Percentiles rank a stretch among this genome's conserved stretches.
Evolutionary conservation across 2,329 filamentous ascomycete species (phyloP).

Genomic region (Basipetospora chlamydospora): DNA sequence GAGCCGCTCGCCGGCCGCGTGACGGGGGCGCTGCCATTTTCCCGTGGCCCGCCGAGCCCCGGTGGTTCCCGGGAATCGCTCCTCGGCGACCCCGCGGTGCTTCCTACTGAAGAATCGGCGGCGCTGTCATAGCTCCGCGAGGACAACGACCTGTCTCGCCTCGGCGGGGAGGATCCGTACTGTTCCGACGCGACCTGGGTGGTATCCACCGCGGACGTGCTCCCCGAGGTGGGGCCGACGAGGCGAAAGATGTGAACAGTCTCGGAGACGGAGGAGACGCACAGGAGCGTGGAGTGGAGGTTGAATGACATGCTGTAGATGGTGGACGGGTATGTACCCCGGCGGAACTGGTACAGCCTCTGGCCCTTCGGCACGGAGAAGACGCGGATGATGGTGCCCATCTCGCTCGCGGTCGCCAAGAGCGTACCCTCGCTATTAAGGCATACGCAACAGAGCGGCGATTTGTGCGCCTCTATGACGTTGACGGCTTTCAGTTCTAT

Average conservation of each 20-base stretch:
- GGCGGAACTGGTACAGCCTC: conserved; percentile 90
- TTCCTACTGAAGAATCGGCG: conserved; percentile 32
- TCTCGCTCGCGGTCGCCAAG: conserved; percentile 89
- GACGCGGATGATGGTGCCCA: conserved; percentile 91
- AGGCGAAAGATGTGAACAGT: conserved; percentile 95
- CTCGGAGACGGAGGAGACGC: conserved; percentile 90
- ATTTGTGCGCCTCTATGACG: conserved; percentile 87
- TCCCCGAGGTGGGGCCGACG: conserved; percentile 23
- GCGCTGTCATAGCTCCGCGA: conserved; percentile 40
- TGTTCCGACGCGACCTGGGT: too few relatives aligned
- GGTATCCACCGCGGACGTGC: too few relatives aligned
- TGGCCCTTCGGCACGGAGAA: conserved; percentile 83
- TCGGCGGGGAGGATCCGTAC: conserved; percentile 25
- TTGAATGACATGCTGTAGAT: conserved; percentile 99
- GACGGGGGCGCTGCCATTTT: conserved; percentile 13
- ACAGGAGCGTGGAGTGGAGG: conserved; percentile 78
- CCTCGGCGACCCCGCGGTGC: conserved; percentile 27
- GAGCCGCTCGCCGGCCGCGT: conserved; percentile 52
- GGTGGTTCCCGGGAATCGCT: conserved; percentile 30
- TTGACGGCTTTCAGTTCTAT: conserved; percentile 83
- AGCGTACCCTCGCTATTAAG: conserved; percentile 86
- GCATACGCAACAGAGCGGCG: conserved; percentile 77
- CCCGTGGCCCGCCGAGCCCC: conserved; percentile 13
- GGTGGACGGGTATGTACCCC: conserved; percentile 85
- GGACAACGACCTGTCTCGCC: conserved; percentile 37